Evolutionary conservation across 306 rosid genomes (phyloP), one percentile per base, ranked within the genome.

Genomic region (Gillenia trifoliata): DNA sequence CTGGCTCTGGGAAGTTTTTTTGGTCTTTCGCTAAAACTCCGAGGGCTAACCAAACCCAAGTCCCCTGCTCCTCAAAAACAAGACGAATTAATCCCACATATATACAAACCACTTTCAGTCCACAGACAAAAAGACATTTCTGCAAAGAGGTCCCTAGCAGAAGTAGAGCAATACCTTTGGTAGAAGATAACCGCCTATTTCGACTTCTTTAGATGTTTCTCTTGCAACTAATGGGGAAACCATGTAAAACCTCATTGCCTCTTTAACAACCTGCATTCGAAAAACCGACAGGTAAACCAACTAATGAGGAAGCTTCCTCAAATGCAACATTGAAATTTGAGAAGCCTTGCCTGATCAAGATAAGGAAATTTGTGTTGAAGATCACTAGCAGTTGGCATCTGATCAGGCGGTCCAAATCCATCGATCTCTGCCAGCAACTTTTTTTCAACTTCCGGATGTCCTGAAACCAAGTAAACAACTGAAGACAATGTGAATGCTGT

Each of bases 1-100:
- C 93, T 75, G 99, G 99, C 82, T 92, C 99, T 5, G 96, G 89
- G 81, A 90, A 92, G 76, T 90, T 85, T 70, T 17, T 86, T 6
- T 96, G 92, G 74, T 94, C 99, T 77, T 94, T 94, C 8, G 97
- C 92, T 75, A 92, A 78, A 72, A 90, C 98, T 71, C 99, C 99
- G 19, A 78, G 91, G 4, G 98, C 93, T 71, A 92, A 76, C 99
- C 99, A 94, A 13, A 94, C 95, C 99, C 99, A 94, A 28, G 97
- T 90, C 2, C 99, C 97, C 99, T 94, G 85, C 76, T 73, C 80
- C 71, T 19, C 40, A 60, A 25, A 41, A 65, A 63, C 64, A 36
- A n/a, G 5, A 49, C 12, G 62, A 56, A 56, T 22, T 23, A 52
- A 52, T 52, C 57, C 23, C 9, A 6, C 22, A 19, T 20, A 50